These are phyloP conservation scores for Solanum peruvianum DNA, from an alignment of 257 asterid genomes.

Conservation along the genomic window DNA sequence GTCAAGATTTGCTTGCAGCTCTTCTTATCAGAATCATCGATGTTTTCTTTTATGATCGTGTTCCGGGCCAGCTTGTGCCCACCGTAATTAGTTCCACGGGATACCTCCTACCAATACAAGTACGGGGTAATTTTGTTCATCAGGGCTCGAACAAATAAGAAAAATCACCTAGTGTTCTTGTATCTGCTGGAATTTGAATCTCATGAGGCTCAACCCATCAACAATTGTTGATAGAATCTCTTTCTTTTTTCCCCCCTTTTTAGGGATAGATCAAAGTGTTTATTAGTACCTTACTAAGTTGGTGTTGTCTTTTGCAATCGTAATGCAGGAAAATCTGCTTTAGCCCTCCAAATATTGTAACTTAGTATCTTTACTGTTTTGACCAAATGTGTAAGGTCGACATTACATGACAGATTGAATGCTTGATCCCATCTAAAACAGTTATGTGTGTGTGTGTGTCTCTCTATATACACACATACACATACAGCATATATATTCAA, in stretches of 20 bases:
- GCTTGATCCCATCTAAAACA: neutral
- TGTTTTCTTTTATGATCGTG: neutral
- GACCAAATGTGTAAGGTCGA: neutral
- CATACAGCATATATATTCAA: neutral
- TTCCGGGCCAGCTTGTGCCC: neutral
- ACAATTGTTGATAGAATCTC: neutral
- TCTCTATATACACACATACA: neutral
- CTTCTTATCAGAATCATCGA: neutral
- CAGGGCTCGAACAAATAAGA: neutral
- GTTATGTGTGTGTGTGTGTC: neutral
- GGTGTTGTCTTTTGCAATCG: neutral
- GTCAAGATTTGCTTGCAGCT: neutral
- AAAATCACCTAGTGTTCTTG: neutral
- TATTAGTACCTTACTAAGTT: neutral
- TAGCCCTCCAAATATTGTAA: neutral
- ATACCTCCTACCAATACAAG: neutral
- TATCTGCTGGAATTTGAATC: neutral
- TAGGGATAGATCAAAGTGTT: neutral
- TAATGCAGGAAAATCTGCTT: neutral
- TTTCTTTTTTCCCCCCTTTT: neutral
- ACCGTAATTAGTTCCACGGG: neutral
- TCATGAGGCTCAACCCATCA: neutral
- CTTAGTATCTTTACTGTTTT: neutral
- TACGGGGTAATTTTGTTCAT: neutral
- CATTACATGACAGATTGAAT: neutral